Evolutionary conservation across 345 rosid species (phyloP).

Genomic region (Angophora floribunda): DNA sequence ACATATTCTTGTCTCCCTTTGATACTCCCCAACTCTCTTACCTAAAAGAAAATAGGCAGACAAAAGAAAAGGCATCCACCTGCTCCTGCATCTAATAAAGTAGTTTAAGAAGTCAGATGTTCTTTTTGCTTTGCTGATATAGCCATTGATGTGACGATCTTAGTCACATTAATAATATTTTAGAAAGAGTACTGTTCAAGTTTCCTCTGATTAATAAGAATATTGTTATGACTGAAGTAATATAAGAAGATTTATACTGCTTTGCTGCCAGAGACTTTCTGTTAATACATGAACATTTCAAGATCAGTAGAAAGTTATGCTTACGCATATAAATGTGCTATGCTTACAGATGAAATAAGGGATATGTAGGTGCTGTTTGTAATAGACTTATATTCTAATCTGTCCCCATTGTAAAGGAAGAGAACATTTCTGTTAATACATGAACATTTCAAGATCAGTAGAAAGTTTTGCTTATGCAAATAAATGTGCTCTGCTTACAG

Average conservation of each 20-base stretch:
- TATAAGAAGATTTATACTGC: neutral
- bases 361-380: neutral
- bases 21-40: neutral
- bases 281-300: neutral
- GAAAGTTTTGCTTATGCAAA: too few species aligned
- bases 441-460: neutral
- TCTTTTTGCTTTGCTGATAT: neutral
- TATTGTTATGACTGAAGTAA: neutral
- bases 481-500: too few species aligned
- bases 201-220: neutral
- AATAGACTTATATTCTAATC: accelerated
- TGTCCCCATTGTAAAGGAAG: neutral
- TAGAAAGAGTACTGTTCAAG: neutral
- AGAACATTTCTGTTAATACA: neutral
- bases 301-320: neutral
- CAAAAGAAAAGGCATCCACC: neutral
- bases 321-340: neutral
- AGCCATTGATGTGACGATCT: neutral
- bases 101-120: neutral
- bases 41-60: neutral
- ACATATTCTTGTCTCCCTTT: neutral
- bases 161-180: neutral
- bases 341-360: neutral
- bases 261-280: neutral
- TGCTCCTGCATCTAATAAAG: neutral